Base-by-base conservation (phyloP, 306 rosid species). In the Pterocarpus macrocarpus region DNA sequence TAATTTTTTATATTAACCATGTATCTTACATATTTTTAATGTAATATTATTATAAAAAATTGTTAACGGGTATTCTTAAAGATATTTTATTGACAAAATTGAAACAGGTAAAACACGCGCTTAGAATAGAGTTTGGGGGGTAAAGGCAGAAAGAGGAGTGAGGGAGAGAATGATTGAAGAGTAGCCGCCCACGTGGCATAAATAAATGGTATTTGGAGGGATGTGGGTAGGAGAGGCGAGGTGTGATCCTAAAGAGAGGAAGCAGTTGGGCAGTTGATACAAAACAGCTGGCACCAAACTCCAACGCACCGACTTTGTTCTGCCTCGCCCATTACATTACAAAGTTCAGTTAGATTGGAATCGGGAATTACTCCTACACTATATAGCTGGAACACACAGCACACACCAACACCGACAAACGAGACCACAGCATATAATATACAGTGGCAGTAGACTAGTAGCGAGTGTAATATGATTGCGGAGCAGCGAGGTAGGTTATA, bases 211-310 rank as follows among this genome's bases (percentile, higher is more conserved):
- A 47, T 69, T 78, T 71, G 80, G 82, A 81, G 65, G 32, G 11
- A 73, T 73, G 71, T 79, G 82, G 44, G 5, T 16, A 30, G 47
- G 12, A 17, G 32, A 5, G 61, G 53, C 53, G 15, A 12, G 80
- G 16, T 0, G 73, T 64, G 83, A 74, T 39, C 65, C 63, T 33
- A 69, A 45, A 68, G 50, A 28, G 80, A 58, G 64, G 86, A 84
- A 84, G 90, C 95, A 82, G 96, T 88, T 93, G 86, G 87, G 86
- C 86, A 84, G 96, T 87, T 91, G 84, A 80, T 75, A 33, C 43
- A 14, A 45, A 13, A 73, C 88, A 92, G 94, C 92, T 89, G 92
- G 87, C 88, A 65, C 7, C 80, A 77, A 74, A 88, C 75, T 82
- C 71, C 38, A 56, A 57, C 47, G 34, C 91, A 87, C 93, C 90